Conservation (phyloP, 2,329 filamentous ascomycete species). For the Fusarium sp. region DNA sequence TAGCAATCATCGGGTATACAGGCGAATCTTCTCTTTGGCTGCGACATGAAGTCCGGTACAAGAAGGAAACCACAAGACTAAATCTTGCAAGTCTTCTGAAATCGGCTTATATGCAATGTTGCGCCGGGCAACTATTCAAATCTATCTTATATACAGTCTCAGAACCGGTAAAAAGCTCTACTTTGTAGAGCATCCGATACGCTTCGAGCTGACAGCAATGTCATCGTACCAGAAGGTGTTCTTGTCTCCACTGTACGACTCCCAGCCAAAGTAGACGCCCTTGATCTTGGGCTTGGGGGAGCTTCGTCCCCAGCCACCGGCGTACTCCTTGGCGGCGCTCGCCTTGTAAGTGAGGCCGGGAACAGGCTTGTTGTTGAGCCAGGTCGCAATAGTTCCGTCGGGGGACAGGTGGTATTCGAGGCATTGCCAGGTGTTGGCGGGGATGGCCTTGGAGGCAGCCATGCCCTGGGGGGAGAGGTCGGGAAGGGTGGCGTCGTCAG, state of each 20-base stretch:
- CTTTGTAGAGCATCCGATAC: constrained; percentile 35
- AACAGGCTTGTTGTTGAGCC: constrained; percentile 63
- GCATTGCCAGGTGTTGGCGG: constrained; percentile 63
- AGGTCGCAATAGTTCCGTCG: constrained; percentile 68
- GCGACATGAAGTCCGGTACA: too few species aligned
- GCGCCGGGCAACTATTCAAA: constrained; percentile 20
- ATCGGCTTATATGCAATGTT: constrained; percentile 25
- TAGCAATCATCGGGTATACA: too few species aligned
- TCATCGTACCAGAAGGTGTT: constrained; percentile 73
- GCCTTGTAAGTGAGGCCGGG: constrained; percentile 56
- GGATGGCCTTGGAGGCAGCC: constrained; percentile 60
- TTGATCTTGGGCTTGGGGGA: constrained; percentile 61
- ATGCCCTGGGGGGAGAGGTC: constrained; percentile 68
- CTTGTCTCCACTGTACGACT: constrained; percentile 66
- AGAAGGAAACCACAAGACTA: too few species aligned
- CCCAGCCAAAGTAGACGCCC: constrained; percentile 69
- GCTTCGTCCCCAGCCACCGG: constrained; percentile 61
- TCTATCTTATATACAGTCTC: constrained; percentile 12
- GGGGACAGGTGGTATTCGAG: constrained; percentile 68
- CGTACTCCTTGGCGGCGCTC: constrained; percentile 51
- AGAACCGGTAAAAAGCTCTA: neutral
- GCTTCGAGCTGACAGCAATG: constrained; percentile 53
- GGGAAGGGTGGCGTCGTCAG: constrained; percentile 68
- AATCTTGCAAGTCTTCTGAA: neutral
- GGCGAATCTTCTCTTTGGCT: too few species aligned